These are phyloP conservation scores for Protomyces pachydermus DNA, from an alignment of 1,139 yeast species.

Conservation along the genomic window DNA sequence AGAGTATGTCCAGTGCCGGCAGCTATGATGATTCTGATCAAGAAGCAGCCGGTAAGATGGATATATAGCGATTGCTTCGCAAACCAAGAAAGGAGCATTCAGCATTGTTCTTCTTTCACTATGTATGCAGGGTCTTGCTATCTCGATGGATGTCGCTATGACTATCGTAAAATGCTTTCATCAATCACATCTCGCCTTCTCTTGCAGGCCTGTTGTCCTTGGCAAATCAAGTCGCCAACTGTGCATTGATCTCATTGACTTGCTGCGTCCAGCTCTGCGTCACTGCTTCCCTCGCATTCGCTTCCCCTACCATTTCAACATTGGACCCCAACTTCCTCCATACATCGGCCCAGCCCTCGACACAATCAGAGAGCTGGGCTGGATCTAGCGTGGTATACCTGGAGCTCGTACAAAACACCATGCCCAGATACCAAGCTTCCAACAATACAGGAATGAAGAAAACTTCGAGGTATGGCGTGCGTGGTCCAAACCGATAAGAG, in stretches of 20 bases:
- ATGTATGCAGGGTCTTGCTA: too few relatives aligned
- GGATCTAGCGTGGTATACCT: neutral
- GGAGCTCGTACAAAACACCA: neutral
- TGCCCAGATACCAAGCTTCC: neutral
- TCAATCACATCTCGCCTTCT: too few relatives aligned
- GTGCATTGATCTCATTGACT: neutral
- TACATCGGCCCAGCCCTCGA: neutral
- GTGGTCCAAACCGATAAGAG: neutral
- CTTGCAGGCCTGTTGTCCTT: too few relatives aligned
- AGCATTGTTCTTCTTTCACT: too few relatives aligned
- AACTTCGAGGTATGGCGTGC: neutral
- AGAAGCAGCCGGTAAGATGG: constrained; percentile 46
- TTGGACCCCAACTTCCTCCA: neutral
- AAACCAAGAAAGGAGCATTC: too few relatives aligned
- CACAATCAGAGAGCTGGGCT: neutral
- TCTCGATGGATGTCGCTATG: neutral
- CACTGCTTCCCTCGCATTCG: neutral
- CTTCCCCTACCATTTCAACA: neutral
- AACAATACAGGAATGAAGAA: neutral
- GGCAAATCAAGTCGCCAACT: neutral
- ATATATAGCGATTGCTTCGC: constrained; percentile 27
- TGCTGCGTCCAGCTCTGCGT: neutral
- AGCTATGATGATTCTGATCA: constrained; percentile 45
- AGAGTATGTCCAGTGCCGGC: constrained; percentile 47
- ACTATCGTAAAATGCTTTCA: neutral